These are phyloP conservation scores for Acanthochlamys bracteata DNA, from an alignment of 106 monocot genomes.

Conservation along the genomic window DNA sequence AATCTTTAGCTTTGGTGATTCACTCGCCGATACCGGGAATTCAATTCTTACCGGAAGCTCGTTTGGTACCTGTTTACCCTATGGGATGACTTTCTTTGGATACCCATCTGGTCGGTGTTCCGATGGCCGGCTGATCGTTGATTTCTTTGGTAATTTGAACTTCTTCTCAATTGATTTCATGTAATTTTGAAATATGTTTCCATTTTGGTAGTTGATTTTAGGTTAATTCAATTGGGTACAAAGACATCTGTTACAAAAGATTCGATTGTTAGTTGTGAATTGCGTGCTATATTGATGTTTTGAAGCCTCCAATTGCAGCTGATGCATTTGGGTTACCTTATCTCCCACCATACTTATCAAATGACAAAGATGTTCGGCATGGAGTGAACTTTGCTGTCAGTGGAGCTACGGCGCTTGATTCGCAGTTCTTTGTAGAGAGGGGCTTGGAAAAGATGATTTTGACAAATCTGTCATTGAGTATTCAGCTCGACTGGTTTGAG, in stretches of 20 bases:
- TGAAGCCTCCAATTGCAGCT: conserved; percentile 5
- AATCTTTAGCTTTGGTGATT: background rate
- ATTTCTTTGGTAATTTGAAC: background rate
- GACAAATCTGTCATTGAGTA: conserved; percentile 17
- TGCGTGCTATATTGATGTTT: no score
- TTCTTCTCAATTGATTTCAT: no score
- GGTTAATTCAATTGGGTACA: no score
- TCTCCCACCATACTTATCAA: conserved; percentile 22
- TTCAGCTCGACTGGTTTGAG: conserved; percentile 37
- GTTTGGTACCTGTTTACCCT: background rate
- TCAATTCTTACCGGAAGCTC: no score
- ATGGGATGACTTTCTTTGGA: background rate
- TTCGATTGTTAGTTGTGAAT: no score
- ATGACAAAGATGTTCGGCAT: conserved; percentile 4
- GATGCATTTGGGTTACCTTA: conserved; percentile 20
- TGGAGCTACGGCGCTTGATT: conserved; percentile 37
- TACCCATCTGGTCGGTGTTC: background rate
- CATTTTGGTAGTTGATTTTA: no score
- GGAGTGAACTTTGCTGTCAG: conserved; percentile 45
- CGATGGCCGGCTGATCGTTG: background rate
- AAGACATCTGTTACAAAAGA: no score
- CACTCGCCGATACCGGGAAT: background rate
- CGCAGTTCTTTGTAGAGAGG: conserved; percentile 8
- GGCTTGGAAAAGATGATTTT: background rate
- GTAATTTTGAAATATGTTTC: no score